These are phyloP conservation scores for Pichia sp. DNA, from an alignment of 1,139 yeast genomes.

Conservation along the genomic window DNA sequence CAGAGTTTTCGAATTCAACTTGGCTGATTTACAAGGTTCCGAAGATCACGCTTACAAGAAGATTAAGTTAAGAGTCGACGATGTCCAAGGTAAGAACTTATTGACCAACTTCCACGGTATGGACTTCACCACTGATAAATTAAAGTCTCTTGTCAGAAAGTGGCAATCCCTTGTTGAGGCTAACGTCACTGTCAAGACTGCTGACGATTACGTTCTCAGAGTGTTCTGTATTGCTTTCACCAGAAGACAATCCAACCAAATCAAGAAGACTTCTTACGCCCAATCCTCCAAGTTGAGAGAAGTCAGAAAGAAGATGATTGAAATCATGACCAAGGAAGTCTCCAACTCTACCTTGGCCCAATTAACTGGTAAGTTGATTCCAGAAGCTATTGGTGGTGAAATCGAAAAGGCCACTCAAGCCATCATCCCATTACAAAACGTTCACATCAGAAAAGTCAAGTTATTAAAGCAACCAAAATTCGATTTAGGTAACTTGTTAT, in stretches of 20 bases:
- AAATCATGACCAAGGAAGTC: slow-evolving; percentile 82
- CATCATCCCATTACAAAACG: slow-evolving; percentile 87
- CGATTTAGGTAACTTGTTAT: slow-evolving; percentile 82
- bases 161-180: slow-evolving; percentile 93
- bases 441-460: slow-evolving; percentile 88
- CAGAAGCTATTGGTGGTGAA: slow-evolving; percentile 89
- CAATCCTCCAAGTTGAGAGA: slow-evolving; percentile 85
- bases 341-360: slow-evolving; percentile 81
- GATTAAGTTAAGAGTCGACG: slow-evolving; percentile 85
- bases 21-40: slow-evolving; percentile 88
- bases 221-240: slow-evolving; percentile 90
- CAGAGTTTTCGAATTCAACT: slow-evolving; percentile 80
- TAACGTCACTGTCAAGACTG: slow-evolving; percentile 85
- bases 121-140: slow-evolving; percentile 87
- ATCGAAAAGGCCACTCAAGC: slow-evolving; percentile 81
- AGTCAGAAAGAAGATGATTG: slow-evolving; percentile 79
- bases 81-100: slow-evolving; percentile 88
- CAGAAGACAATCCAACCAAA: slow-evolving; percentile 84
- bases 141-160: slow-evolving; percentile 86
- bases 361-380: slow-evolving; percentile 82
- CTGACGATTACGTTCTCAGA: slow-evolving; percentile 87
- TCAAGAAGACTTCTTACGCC: slow-evolving; percentile 88
- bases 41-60: slow-evolving; percentile 92
- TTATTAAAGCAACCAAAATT: slow-evolving; percentile 88
- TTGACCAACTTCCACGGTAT: slow-evolving; percentile 94